phyloP scores from a whole-genome alignment of 2,329 filamentous ascomycete genomes.

The Lachnellula arida region DNA sequence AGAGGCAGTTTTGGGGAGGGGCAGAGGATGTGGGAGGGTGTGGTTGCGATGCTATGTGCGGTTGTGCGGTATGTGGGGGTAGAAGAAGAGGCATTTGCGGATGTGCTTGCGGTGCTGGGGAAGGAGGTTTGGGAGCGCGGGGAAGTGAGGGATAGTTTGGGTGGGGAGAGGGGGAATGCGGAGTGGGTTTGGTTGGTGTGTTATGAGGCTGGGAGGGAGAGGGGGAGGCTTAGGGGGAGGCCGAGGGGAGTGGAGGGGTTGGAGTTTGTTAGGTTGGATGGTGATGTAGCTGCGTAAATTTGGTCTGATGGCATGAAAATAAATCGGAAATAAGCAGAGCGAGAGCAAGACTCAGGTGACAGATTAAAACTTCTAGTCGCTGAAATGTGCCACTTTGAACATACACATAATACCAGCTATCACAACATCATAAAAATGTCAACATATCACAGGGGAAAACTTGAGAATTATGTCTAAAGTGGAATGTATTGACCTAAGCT shows the following conservation, averaged over 20 bases:
- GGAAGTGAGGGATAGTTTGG: constrained; percentile 46
- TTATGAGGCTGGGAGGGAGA: constrained; percentile 20
- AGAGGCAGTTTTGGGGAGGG: constrained; percentile 58
- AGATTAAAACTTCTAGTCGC: too few relatives aligned
- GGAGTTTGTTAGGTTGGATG: constrained; percentile 28
- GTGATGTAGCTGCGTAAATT: not conserved
- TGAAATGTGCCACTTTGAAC: too few relatives aligned
- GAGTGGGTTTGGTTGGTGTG: constrained; percentile 73
- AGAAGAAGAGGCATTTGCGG: constrained; percentile 67
- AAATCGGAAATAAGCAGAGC: not conserved
- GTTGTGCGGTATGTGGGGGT: constrained; percentile 60
- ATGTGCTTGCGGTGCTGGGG: constrained; percentile 59
- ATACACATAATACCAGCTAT: too few relatives aligned
- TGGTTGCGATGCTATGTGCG: constrained; percentile 53
- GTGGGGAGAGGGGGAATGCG: constrained; percentile 58
- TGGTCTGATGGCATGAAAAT: not conserved
- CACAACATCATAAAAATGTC: too few relatives aligned
- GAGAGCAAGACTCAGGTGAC: not conserved
- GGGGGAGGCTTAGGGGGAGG: constrained; percentile 29
- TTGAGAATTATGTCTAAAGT: not conserved
- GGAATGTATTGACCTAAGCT: not conserved
- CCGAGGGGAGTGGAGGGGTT: constrained; percentile 41
- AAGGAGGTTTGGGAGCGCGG: constrained; percentile 42
- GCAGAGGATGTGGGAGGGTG: constrained; percentile 59
- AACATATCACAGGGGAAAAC: not conserved